Conservation (phyloP, 1,139 yeast species). For the Debaryomyces subglobosus region DNA sequence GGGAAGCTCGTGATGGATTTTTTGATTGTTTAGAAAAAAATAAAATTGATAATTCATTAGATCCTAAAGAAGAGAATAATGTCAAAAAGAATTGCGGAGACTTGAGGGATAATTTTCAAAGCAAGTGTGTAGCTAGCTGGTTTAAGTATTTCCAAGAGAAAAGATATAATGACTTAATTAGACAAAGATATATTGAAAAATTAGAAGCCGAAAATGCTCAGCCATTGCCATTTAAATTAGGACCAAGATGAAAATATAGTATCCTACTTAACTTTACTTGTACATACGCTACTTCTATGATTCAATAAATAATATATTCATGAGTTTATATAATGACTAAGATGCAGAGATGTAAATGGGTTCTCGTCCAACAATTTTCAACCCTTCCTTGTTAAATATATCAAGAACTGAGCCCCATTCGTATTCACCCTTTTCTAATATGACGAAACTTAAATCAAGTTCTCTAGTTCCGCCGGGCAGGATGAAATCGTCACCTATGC, state of each 20-base stretch:
- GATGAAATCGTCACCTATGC: constrained; percentile 41
- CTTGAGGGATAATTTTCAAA: constrained; percentile 37
- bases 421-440: constrained; percentile 71
- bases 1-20: constrained; percentile 49
- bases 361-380: constrained; percentile 32
- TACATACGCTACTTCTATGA: constrained; percentile 8
- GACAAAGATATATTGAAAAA: constrained; percentile 46
- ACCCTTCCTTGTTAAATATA: constrained; percentile 27
- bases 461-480: constrained; percentile 43
- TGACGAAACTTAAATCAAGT: constrained; percentile 56
- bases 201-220: constrained; percentile 52
- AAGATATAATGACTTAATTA: constrained; percentile 45
- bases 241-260: constrained; percentile 20
- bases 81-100: constrained; percentile 42
- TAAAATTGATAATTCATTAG: constrained; percentile 50
- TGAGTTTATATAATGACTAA: constrained; percentile 12
- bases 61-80: constrained; percentile 34
- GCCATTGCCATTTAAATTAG: constrained; percentile 51
- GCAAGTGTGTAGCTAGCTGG: constrained; percentile 51
- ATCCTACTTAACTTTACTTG: constrained; percentile 5
- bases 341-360: constrained; percentile 37
- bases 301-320: constrained; percentile 1
- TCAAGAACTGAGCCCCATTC: constrained; percentile 81
- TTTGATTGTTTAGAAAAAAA: constrained; percentile 43
- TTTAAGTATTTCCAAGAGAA: constrained; percentile 51